Evolutionary conservation across 1,284 basidiomycete species (phyloP).

Genomic region (Megacollybia platyphylla): DNA sequence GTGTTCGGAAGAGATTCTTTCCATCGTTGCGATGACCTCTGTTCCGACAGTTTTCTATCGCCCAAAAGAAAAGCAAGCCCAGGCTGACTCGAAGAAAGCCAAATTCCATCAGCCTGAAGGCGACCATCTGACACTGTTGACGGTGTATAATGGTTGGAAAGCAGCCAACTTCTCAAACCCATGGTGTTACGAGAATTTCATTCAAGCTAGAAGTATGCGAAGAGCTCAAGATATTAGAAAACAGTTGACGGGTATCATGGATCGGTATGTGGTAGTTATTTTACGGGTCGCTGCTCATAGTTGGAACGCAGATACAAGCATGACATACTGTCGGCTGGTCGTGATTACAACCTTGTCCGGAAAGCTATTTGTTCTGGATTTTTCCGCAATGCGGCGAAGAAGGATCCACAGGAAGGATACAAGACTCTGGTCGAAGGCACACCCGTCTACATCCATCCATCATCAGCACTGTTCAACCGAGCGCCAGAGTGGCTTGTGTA

Average conservation of each 20-base stretch:
- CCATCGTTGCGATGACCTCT: conserved; percentile 95
- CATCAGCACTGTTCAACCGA: conserved; percentile 93
- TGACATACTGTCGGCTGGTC: conserved; percentile 84
- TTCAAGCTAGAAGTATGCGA: conserved; percentile 93
- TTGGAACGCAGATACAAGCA: conserved; percentile 69
- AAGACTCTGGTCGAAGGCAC: conserved; percentile 97
- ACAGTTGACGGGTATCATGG: conserved; percentile 97
- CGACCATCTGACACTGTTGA: conserved; percentile 88
- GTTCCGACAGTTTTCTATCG: conserved; percentile 96
- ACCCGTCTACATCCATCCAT: conserved; percentile 96
- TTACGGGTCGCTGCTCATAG: conserved; percentile 9
- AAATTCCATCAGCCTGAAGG: conserved; percentile 98
- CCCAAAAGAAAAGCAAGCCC: conserved; percentile 97
- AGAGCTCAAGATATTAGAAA: conserved; percentile 97
- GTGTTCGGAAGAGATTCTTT: conserved; percentile 95
- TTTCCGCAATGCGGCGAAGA: conserved; percentile 94
- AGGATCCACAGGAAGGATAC: conserved; percentile 92
- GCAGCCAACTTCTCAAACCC: conserved; percentile 90
- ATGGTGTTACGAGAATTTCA: conserved; percentile 97
- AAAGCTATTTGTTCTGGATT: conserved; percentile 95
- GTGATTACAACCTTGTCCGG: conserved; percentile 88
- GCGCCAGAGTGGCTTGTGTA: conserved; percentile 61
- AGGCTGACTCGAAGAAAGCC: conserved; percentile 98
- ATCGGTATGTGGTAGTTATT: conserved; percentile 44
- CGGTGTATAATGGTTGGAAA: conserved; percentile 99